Percentiles rank a stretch among this genome's conserved stretches.
Conservation (phyloP, 2,329 filamentous ascomycete species). For the Elsinoe perseae region DNA sequence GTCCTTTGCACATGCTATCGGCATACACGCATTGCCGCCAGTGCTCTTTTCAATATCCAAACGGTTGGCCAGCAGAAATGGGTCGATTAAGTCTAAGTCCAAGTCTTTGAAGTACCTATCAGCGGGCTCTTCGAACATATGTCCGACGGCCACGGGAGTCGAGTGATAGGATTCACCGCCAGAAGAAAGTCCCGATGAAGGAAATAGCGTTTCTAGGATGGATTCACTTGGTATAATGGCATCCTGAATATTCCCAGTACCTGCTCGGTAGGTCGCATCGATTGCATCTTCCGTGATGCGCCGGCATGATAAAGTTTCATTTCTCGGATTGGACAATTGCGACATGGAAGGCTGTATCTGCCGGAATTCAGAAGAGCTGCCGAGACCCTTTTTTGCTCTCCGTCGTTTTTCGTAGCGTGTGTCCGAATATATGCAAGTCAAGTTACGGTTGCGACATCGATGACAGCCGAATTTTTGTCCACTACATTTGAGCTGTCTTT, state of each 20-base stretch:
- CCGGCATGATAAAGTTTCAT: neutral
- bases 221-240: too few relatives aligned
- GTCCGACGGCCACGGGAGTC: neutral
- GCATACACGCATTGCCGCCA: neutral
- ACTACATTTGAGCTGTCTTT: neutral
- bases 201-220: neutral
- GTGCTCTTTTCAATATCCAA: neutral
- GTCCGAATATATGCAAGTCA: neutral
- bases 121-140: neutral
- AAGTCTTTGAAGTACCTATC: neutral
- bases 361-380: neutral
- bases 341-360: neutral
- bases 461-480: conserved; percentile 1
- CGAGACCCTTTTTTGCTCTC: neutral
- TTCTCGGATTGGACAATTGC: neutral
- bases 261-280: neutral
- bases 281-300: neutral
- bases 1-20: too few relatives aligned
- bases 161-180: neutral
- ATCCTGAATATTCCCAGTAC: neutral
- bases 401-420: neutral
- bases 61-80: neutral
- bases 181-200: neutral
- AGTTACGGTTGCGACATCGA: neutral
- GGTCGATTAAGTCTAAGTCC: neutral